Base-by-base conservation (phyloP, 176 grass and related monocot genomes). In the Rhipidocladum racemiflorum region DNA sequence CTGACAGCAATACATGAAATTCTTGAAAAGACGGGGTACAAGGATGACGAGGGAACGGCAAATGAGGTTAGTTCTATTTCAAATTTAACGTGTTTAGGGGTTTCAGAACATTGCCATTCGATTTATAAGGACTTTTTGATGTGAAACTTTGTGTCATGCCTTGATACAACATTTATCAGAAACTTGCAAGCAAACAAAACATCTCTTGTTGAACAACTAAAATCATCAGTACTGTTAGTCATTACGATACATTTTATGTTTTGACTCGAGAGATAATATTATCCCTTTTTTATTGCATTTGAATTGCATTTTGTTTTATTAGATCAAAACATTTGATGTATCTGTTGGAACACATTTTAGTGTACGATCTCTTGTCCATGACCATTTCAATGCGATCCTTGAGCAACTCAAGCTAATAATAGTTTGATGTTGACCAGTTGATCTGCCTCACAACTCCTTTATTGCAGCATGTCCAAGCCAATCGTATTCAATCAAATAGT, bases 1-100 rank as follows among this genome's bases (percentile, higher is more conserved):
- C 88, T 98, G 75, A 98, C 96, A 76, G 96, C 96, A 68, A 98
- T 95, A 84, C 96, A 98, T 51, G 96, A 95, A 88, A 93, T 98
- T 74, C 78, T 98, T 72, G 96, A 98, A 83, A 95, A 89, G 40
- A 83, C 84, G 0, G 96, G 96, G 11, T 98, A 98, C 81, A 95
- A 94, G 79, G 96, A 98, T 80, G 96, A 98, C 7, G 96, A 98
- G 57, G 96, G 96, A 82, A 98, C 91, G 5, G 82, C 96, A 85
- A 98, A 98, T 88, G 96, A 98, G 96, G 96, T 98, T 85, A 42
- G 16, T 39, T 75, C 21, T 60, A 5, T 73, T 56, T 57, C 50
- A 69, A 21, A 32, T 77, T 80, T 25, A 43, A 21, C 77, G 56
- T 35, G 1, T 21, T 66, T 67, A 23, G n/a, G 43, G 25, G 9